Evolutionary conservation across 345 rosid species (phyloP), one percentile per base, ranked within the genome.

Genomic region (Bretschneidera sinensis): DNA sequence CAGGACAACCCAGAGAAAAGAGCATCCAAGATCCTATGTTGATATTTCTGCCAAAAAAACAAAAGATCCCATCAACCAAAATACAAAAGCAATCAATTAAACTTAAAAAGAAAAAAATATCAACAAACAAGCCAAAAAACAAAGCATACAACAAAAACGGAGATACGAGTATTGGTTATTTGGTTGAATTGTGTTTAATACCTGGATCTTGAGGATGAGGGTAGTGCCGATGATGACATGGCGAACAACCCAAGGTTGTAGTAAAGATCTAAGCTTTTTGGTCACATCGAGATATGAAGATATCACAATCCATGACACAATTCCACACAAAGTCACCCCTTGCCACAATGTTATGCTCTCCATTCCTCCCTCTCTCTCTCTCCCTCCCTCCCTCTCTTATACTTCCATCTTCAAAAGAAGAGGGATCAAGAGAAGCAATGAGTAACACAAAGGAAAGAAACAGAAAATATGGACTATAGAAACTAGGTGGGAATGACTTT

Each of bases 1-100:
- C 96, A 91, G 0, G 99, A 94, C 64, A 88, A 67, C 57, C 61
- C 87, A 65, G 91, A 88, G 79, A 94, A 94, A 47, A 94, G 28
- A 69, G 76, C 92, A 81, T 94, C 99, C 74, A 83, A 65, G 51
- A 71, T 57, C 64, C 80, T 63, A 67, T 83, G 82, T 69, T 78
- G 85, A 75, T 68, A 58, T 64, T 77, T 86, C 99, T 94, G 88
- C 76, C 69, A 68, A 60, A 55, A 5, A 21, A 57, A 2, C 21
- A 18, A 49, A 57, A 43, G 24, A 13, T 6, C 43, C 9, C 4
- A 2, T 33, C 55, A 39, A 43, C 39, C 52, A 53, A 24, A 73
- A 24, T 8, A 57, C 21, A 63, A 24, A 17, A 1, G 48, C 45
- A 49, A 54, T 21, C 22, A 51, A 31, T 28, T 16, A 51, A 47